Base-by-base conservation (phyloP, 176 grass and related monocot genomes). In the Areca catechu region DNA sequence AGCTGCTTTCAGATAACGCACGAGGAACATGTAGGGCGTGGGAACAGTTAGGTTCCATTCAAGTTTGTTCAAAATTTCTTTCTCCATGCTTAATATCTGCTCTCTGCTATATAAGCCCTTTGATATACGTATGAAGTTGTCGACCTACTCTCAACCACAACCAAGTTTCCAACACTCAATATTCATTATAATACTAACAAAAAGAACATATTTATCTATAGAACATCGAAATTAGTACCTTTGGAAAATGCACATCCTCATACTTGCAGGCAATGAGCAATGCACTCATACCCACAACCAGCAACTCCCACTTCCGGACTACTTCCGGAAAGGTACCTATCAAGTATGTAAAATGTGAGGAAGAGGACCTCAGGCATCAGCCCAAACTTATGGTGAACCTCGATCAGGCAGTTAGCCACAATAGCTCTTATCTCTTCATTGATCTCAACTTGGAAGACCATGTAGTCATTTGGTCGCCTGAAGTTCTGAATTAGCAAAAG, bases 31-130 rank as follows among this genome's bases (percentile, higher is more conserved):
- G 58, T 83, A 83, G 25, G 69, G 18, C 20, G 88, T 92, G 2
- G 83, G 88, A 54, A 92, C 72, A 16, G 83, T 86, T 34, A 92
- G 68, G 68, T 92, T 86, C 88, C 88, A 92, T 24, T 83, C 71
- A 6, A 86, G 29, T 68, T 60, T 58, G 22, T 54, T 30, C 15
- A 66, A 16, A n/a, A 66, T 53, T 19, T 15, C 17, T 24, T 66
- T 66, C 63, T 66, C 63, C 63, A 14, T 53, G 4, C 3, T 17
- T 6, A 66, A 48, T 2, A 66, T 20, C 47, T 66, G 63, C 16
- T 66, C 63, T 53, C 63, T 51, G 16, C 22, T 66, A 22, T 66
- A 66, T 25, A 48, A 24, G 7, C 17, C 14, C 15, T 66, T n/a
- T 27, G 23, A 52, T 53, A 66, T 66, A 24, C 50, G 20, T 3